Evolutionary conservation across 2,329 filamentous ascomycete species (phyloP).

Genomic region (Colletotrichum orbiculare): DNA sequence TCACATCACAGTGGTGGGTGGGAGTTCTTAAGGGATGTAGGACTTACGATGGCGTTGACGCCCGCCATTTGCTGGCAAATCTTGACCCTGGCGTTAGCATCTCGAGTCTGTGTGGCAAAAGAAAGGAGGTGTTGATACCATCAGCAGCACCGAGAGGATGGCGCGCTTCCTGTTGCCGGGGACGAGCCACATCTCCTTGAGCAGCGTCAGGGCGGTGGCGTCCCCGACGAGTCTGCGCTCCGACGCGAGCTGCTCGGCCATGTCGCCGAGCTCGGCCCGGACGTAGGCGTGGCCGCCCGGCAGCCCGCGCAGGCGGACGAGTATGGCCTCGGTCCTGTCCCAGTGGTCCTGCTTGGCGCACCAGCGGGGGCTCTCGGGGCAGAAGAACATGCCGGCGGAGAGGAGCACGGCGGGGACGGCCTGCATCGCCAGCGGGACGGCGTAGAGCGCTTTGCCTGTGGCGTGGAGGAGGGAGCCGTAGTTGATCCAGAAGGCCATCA

Average conservation of each 20-base stretch:
- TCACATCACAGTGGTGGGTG: too few relatives aligned
- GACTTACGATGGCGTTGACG: slow-evolving; percentile 56
- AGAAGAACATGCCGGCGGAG: slow-evolving; percentile 69
- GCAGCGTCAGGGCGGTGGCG: slow-evolving; percentile 64
- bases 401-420: slow-evolving; percentile 67
- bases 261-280: slow-evolving; percentile 69
- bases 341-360: slow-evolving; percentile 75
- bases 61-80: slow-evolving; percentile 81
- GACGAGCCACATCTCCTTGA: slow-evolving; percentile 72
- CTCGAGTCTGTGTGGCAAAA: not conserved
- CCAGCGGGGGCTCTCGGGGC: slow-evolving; percentile 71
- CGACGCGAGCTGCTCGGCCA: slow-evolving; percentile 69
- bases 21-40: slow-evolving; percentile 42
- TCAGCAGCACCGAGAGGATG: slow-evolving; percentile 68
- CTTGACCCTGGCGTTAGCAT: not conserved
- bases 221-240: slow-evolving; percentile 69
- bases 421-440: slow-evolving; percentile 74
- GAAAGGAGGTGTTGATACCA: slow-evolving; percentile 48
- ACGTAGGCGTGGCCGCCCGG: slow-evolving; percentile 65
- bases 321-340: slow-evolving; percentile 68
- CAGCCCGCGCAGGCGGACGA: slow-evolving; percentile 65
- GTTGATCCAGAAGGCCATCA: slow-evolving; percentile 53
- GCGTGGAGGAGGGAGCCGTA: slow-evolving; percentile 60
- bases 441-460: slow-evolving; percentile 60
- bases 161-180: slow-evolving; percentile 72